phyloP scores from a whole-genome alignment of 768 basidiomycete species.

The Leccinum truebloodii region DNA sequence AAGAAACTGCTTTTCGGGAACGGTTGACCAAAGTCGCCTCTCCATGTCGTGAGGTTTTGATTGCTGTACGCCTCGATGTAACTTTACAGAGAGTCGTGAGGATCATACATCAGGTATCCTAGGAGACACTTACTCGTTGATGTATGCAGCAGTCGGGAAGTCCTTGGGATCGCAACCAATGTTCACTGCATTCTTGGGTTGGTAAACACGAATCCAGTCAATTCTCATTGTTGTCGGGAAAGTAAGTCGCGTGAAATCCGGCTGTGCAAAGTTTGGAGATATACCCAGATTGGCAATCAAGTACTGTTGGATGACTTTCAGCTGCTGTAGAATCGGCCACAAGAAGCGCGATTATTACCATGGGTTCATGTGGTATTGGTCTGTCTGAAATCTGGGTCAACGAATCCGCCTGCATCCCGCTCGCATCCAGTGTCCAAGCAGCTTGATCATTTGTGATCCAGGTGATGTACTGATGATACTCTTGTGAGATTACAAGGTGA shows the following conservation, averaged over 20 bases:
- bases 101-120: not conserved
- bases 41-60: conserved; percentile 79
- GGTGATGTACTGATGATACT: conserved; percentile 59
- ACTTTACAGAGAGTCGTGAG: conserved; percentile 24
- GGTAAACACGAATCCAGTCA: conserved; percentile 92
- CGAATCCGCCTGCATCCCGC: conserved; percentile 59
- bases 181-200: conserved; percentile 65
- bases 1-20: conserved; percentile 70
- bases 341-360: conserved; percentile 47
- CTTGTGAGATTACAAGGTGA: conserved; percentile 10
- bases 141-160: conserved; percentile 83
- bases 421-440: conserved; percentile 69
- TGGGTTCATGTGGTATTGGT: conserved; percentile 80
- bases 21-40: conserved; percentile 57
- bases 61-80: conserved; percentile 79
- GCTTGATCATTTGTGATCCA: conserved; percentile 68
- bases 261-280: conserved; percentile 73
- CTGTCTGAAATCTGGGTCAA: conserved; percentile 62
- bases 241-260: conserved; percentile 68
- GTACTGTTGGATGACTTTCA: conserved; percentile 49
- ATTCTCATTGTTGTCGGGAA: conserved; percentile 78
- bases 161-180: conserved; percentile 82
- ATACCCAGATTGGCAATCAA: conserved; percentile 86
- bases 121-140: conserved; percentile 53
- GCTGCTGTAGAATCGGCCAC: not conserved